Conservation (phyloP, 805 yeast species). For the Sporopachydermia lactativora region DNA sequence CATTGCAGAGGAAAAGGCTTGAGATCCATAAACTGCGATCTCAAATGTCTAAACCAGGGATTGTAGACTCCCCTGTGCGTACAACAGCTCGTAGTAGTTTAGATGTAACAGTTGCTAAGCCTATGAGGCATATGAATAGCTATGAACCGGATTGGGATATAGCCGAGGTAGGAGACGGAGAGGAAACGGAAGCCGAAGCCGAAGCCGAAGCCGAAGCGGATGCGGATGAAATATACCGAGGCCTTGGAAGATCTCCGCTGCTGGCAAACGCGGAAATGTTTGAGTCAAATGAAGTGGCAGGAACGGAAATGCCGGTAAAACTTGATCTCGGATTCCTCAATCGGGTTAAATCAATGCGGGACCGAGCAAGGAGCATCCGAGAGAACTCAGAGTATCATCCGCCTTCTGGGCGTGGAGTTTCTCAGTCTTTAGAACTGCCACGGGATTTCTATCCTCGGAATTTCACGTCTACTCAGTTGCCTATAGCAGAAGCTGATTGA, state of each 20-base stretch:
- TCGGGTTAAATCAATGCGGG: no score
- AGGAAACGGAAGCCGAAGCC: no score
- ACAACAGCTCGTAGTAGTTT: not conserved
- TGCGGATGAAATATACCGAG: not conserved
- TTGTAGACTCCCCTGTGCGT: not conserved
- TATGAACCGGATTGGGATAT: no score
- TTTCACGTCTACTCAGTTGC: not conserved
- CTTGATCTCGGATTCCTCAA: no score
- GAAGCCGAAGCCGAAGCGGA: no score
- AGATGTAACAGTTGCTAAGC: not conserved
- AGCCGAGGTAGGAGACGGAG: not conserved
- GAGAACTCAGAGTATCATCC: no score
- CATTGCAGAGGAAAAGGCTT: not conserved
- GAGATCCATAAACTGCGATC: conserved; percentile 1
- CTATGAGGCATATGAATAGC: not conserved
- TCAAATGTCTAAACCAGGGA: conserved; percentile 1
- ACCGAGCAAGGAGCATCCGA: no score
- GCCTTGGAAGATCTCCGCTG: not conserved
- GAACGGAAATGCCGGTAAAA: not conserved
- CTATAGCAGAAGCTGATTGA: no score
- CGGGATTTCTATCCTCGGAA: not conserved
- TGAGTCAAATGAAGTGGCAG: not conserved
- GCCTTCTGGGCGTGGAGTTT: no score
- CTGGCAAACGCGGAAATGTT: not conserved
- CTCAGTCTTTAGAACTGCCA: not conserved